phyloP scores from a whole-genome alignment of 2,329 filamentous ascomycete genomes.

The Aureobasidium mangrovei region DNA sequence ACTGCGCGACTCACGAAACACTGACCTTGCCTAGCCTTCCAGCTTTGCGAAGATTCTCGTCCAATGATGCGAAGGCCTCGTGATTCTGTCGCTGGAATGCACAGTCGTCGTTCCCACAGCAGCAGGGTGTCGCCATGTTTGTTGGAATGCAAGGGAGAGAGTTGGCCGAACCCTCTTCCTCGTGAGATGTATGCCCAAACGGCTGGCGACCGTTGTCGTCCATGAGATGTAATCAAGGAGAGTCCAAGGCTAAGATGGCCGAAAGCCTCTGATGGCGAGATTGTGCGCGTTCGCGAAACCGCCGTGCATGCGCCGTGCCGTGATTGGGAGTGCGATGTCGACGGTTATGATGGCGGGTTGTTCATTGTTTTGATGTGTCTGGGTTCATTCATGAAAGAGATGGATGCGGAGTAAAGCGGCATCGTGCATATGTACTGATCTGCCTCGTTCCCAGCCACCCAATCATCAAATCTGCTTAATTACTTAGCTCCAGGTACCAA shows the following conservation, averaged over 20 bases:
- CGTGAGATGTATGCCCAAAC: slow-evolving; percentile 3
- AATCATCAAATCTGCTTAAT: background rate
- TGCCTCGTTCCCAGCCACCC: slow-evolving; percentile 3
- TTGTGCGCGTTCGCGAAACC: background rate
- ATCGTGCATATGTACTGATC: background rate
- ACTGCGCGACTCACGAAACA: slow-evolving; percentile 22
- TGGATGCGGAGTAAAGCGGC: background rate
- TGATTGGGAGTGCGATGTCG: background rate
- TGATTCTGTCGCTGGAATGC: slow-evolving; percentile 74
- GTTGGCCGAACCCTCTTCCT: background rate
- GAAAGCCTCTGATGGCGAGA: background rate
- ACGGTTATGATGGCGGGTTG: background rate
- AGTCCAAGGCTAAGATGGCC: slow-evolving; percentile 4
- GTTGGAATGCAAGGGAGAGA: slow-evolving; percentile 13
- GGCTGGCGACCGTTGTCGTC: slow-evolving; percentile 12
- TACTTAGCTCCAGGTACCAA: slow-evolving; percentile 7
- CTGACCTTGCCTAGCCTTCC: slow-evolving; percentile 87
- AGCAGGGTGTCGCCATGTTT: slow-evolving; percentile 47
- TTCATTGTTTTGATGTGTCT: slow-evolving; percentile 5
- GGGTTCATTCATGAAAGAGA: background rate
- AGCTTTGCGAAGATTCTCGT: slow-evolving; percentile 79
- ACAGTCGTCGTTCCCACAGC: slow-evolving; percentile 76
- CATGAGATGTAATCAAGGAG: slow-evolving; percentile 12
- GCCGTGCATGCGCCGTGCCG: slow-evolving; percentile 2
- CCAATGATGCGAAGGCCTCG: slow-evolving; percentile 66